phyloP scores from a whole-genome alignment of 2,329 filamentous ascomycete genomes.

The Coccinonectria pachysandricola region DNA sequence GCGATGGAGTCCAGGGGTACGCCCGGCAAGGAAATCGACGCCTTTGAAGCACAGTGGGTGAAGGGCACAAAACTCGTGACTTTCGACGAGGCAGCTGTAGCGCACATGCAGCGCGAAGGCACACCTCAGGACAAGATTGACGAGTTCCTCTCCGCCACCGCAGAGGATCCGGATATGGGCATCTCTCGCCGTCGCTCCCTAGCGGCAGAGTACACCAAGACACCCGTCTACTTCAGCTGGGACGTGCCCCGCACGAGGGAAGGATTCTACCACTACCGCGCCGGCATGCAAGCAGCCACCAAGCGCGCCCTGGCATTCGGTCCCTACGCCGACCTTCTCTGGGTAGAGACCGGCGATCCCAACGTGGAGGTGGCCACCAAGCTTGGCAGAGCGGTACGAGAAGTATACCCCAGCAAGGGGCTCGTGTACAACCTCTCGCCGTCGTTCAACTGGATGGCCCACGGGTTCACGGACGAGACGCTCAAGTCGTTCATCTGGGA shows the following conservation, averaged over 20 bases:
- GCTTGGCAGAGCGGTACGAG: conserved; percentile 68
- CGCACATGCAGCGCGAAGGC: conserved; percentile 59
- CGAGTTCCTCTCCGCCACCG: conserved; percentile 53
- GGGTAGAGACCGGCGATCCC: conserved; percentile 93
- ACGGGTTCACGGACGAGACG: conserved; percentile 76
- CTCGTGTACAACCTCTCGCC: conserved; percentile 95
- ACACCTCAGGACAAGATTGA: conserved; percentile 54
- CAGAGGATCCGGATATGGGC: conserved; percentile 60
- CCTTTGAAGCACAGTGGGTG: conserved; percentile 80
- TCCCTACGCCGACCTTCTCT: conserved; percentile 87
- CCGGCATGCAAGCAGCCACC: conserved; percentile 75
- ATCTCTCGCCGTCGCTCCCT: conserved; percentile 67
- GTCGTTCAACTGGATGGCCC: conserved; percentile 97
- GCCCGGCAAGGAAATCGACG: conserved; percentile 68
- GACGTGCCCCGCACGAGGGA: conserved; percentile 88
- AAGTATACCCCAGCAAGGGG: conserved; percentile 64
- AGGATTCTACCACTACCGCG: conserved; percentile 84
- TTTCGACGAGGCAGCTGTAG: conserved; percentile 81
- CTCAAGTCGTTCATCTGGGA: conserved; percentile 95
- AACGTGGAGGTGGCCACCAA: conserved; percentile 64
- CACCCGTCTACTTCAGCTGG: conserved; percentile 73
- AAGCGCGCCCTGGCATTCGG: conserved; percentile 89
- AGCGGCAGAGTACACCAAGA: conserved; percentile 55
- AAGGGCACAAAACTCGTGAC: conserved; percentile 75
- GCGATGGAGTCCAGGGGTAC: conserved; percentile 78